A percentile compares a stretch with the other conserved stretches of the same genome.
Conservation (phyloP, 2,329 filamentous ascomycete genomes). For the Juglanconis sp. region DNA sequence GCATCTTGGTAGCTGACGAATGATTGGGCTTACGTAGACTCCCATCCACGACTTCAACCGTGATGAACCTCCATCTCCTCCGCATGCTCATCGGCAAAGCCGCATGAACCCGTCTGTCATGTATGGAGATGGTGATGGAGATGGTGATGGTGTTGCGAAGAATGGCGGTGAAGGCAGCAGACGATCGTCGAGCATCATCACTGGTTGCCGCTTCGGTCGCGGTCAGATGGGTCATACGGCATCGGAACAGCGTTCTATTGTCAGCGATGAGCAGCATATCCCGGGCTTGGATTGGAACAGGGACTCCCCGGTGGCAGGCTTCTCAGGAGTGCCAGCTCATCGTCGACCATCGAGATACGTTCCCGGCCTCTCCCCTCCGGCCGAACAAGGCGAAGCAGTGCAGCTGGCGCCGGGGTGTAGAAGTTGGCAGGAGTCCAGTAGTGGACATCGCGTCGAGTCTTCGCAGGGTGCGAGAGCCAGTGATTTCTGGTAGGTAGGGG, state of each 20-base stretch:
- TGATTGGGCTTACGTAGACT: not conserved
- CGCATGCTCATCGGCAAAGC: not conserved
- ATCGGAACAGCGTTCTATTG: not conserved
- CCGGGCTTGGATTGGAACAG: constrained; percentile 1
- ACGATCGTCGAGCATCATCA: not conserved
- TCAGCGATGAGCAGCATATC: not conserved
- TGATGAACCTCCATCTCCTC: not conserved
- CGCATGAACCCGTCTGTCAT: not conserved
- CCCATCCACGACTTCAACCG: not conserved
- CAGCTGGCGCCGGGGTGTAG: not conserved
- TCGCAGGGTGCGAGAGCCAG: not conserved
- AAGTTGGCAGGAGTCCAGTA: not conserved
- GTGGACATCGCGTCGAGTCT: not conserved
- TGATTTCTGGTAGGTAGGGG: not conserved
- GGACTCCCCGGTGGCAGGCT: constrained; percentile 5
- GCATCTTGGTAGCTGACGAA: not conserved
- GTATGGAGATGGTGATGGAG: not conserved
- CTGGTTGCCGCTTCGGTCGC: not conserved
- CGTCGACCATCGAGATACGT: not conserved
- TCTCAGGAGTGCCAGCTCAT: not conserved
- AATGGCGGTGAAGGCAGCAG: not conserved
- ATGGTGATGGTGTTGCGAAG: not conserved
- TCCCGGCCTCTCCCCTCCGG: not conserved
- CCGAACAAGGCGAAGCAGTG: constrained; percentile 1
- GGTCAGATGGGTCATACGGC: not conserved